Evolutionary conservation across 108 stramenopile species (phyloP).

Genomic region (Stephanodiscus minutulus): DNA sequence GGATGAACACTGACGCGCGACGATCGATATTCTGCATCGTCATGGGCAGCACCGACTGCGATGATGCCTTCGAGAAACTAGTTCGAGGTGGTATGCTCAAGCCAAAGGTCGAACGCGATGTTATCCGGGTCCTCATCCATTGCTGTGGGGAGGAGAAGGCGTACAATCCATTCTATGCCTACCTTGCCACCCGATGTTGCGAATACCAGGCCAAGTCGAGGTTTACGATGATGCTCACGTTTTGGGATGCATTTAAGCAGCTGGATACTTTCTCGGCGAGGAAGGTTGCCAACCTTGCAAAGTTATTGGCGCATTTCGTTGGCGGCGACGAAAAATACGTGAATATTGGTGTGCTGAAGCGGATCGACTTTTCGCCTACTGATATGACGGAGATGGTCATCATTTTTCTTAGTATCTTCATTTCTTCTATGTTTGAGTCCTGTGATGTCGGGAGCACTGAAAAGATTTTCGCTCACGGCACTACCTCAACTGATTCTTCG

Average conservation of each 20-base stretch:
- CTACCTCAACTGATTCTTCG: constrained; percentile 7
- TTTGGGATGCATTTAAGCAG: constrained; percentile 95
- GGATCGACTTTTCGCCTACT: constrained; percentile 76
- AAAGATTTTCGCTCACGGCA: constrained; percentile 53
- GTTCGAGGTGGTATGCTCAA: constrained; percentile 82
- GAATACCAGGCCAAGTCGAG: constrained; percentile 88
- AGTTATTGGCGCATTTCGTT: constrained; percentile 85
- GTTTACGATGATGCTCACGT: constrained; percentile 92
- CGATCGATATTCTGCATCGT: constrained; percentile 93
- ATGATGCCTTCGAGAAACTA: constrained; percentile 95
- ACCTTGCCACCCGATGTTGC: constrained; percentile 86
- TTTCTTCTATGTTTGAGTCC: constrained; percentile 73
- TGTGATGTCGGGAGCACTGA: constrained; percentile 50
- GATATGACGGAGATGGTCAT: constrained; percentile 68
- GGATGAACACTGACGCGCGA: constrained; percentile 94
- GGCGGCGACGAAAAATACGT: constrained; percentile 64
- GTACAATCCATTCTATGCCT: constrained; percentile 95
- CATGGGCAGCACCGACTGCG: constrained; percentile 89
- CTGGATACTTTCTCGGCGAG: constrained; percentile 74
- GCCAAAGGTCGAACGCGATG: constrained; percentile 86
- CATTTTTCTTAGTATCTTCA: constrained; percentile 78
- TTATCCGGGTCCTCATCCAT: constrained; percentile 91
- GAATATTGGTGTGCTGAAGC: constrained; percentile 71
- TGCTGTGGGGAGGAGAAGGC: constrained; percentile 90
- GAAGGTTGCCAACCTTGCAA: constrained; percentile 89